Conservation (phyloP, 768 basidiomycete species). For the Tubosaeta sp. region DNA sequence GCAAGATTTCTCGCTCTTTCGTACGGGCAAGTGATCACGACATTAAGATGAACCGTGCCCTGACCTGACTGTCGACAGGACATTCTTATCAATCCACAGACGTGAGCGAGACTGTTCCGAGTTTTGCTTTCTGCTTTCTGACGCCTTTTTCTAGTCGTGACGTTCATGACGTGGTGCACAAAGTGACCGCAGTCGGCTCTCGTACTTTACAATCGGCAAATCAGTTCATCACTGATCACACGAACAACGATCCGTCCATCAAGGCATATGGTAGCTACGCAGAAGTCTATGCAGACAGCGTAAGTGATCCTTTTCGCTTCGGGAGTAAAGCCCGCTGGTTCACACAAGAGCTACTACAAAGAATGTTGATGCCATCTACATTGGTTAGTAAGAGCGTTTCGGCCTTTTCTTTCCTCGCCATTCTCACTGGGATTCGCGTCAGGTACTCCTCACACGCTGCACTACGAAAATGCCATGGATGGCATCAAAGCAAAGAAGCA, state of each 20-base stretch:
- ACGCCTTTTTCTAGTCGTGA: constrained; percentile 44
- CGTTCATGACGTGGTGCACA: constrained; percentile 63
- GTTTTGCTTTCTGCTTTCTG: not conserved
- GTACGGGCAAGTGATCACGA: constrained; percentile 47
- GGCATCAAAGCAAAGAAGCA: constrained; percentile 79
- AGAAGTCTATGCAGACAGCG: constrained; percentile 68
- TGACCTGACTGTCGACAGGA: constrained; percentile 46
- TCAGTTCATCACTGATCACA: constrained; percentile 56
- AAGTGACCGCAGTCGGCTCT: constrained; percentile 73
- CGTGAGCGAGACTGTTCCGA: constrained; percentile 39
- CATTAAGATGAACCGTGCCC: not conserved
- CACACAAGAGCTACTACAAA: constrained; percentile 20
- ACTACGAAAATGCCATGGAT: constrained; percentile 72
- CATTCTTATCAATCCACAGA: constrained; percentile 67
- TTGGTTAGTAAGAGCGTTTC: constrained; percentile 41
- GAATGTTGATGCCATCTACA: constrained; percentile 76
- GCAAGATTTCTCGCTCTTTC: constrained; percentile 64
- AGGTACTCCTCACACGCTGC: constrained; percentile 84
- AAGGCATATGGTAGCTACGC: constrained; percentile 73
- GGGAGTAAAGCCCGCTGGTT: not conserved
- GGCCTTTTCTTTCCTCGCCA: not conserved
- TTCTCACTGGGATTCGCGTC: constrained; percentile 4
- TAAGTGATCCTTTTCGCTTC: constrained; percentile 27
- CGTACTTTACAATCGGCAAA: constrained; percentile 64
- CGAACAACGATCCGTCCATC: constrained; percentile 47